Evolutionary conservation across 108 stramenopile species (phyloP), one percentile per base, ranked within the genome.

Genomic region (Skeletonema tropicum): DNA sequence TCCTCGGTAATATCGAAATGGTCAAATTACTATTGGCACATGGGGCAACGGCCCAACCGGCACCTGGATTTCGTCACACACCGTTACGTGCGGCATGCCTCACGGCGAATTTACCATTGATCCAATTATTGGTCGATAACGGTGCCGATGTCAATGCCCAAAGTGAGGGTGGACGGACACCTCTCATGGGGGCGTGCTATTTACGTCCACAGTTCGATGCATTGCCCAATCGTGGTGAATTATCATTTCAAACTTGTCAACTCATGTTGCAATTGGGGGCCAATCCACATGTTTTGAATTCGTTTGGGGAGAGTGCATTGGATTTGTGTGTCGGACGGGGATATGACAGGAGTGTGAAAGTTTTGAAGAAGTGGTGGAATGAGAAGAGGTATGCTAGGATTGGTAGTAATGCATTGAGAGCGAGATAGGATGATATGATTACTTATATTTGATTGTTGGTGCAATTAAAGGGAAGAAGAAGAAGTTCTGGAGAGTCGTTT

Each of bases 171-270:
- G 66, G 60, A 1, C 73, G 83, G 25, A 83, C 83, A 8, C 83
- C 83, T 2, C 31, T 83, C 15, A 83, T 83, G 83, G 83, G 83
- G 13, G 83, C 83, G n/a, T 83, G 83, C 55, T 83, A 60, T 35
- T 36, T 83, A 8, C 67, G 83, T 36, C 83, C 83, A 2, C 66
- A 75, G 19, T 79, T 62, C 31, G 78, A 79, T 64, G 39, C 55
- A 23, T 60, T 60, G n/a, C 55, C 46, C 5, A 38, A 76, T 55
- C 1, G 70, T 0, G 10, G 5, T 3, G 69, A 79, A 17, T 60
- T 79, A 14, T 79, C 78, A 32, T 70, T 13, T 57, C 25, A 45
- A 14, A 55, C 74, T 73, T 15, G 83, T 83, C 30, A 49, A 32
- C 36, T 42, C 23, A 57, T 83, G 78, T 23, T 83, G 41, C 59